A percentile compares a stretch with the other conserved stretches of the same genome.
phyloP scores from a whole-genome alignment of 1,139 yeast species.

The Zhuliangozyma blackwelliae region DNA sequence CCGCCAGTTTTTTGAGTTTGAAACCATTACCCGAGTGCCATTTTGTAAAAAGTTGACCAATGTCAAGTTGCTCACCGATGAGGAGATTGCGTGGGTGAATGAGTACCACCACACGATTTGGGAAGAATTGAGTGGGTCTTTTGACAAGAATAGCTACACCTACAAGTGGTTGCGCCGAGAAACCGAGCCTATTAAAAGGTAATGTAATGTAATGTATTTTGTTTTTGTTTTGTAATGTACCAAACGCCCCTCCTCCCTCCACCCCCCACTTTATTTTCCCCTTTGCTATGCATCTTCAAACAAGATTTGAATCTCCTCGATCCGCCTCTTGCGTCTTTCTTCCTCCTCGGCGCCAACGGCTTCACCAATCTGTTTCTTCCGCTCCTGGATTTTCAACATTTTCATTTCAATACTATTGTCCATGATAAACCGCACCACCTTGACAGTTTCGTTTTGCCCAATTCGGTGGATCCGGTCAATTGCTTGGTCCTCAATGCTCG shows the following conservation, averaged over 20 bases:
- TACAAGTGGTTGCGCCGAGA: constrained; percentile 76
- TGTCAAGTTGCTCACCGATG: constrained; percentile 38
- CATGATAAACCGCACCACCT: constrained; percentile 75
- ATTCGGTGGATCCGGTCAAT: constrained; percentile 91
- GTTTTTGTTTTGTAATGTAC: not conserved
- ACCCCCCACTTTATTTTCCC: too few relatives aligned
- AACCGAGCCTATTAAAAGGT: constrained; percentile 39
- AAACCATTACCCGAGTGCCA: constrained; percentile 88
- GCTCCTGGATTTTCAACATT: constrained; percentile 82
- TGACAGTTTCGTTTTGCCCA: constrained; percentile 75
- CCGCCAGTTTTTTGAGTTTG: constrained; percentile 65
- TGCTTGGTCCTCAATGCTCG: constrained; percentile 91
- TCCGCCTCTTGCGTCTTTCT: constrained; percentile 63
- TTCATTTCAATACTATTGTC: constrained; percentile 85
- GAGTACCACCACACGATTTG: constrained; percentile 62
- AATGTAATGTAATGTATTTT: not conserved
- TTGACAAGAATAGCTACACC: constrained; percentile 49
- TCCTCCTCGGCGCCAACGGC: constrained; percentile 80
- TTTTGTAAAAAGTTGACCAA: constrained; percentile 37
- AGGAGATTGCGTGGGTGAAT: constrained; percentile 68
- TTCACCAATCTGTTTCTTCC: constrained; percentile 81
- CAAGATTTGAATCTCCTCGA: constrained; percentile 77
- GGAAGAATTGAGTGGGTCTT: constrained; percentile 46
- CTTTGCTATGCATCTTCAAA: constrained; percentile 43
- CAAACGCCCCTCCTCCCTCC: too few relatives aligned